Evolutionary conservation across 1,284 basidiomycete species (phyloP), one percentile per base, ranked within the genome.

Genomic region (Amylostereum areolatum): DNA sequence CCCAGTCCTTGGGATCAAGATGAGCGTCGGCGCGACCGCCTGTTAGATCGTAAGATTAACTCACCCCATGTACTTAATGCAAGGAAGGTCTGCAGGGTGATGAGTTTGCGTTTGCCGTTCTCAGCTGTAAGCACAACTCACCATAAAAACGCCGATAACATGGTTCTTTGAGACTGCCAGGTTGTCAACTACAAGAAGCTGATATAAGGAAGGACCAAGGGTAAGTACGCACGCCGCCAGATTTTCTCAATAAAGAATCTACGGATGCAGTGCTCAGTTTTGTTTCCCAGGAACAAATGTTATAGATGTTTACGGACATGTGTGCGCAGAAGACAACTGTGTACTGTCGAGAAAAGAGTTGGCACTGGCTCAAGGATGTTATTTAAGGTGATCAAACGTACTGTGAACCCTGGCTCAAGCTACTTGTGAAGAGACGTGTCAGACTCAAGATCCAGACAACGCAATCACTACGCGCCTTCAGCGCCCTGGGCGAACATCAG

Each of bases 241-340:
- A 44, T 44, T 28, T 44, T 44, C 43, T 44, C 43, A 24, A 44
- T 44, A 29, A 44, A 44, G 29, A 44, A 44, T 29, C 43, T 44
- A 12, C 2, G 18, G 18, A 18, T 18, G 18, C 18, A 18, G 18
- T 18, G 18, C 18, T 18, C 18, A 18, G 18, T 18, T 18, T 6
- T 18, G 18, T 18, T 18, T 18, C 18, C 18, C 18, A 42, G 12
- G 25, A 27, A 27, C 12, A 18, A 4, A 9, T n/a, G 2, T 18
- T 18, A 10, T 10, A 42, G 2, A 10, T 27, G 11, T 42, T 18
- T 41, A 24, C 25, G 28, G 8, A 44, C 43, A 44, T 44, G 11
- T 44, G 43, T 31, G 27, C 43, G 28, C 28, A 29, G 25, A 44
- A 44, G 4, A 28, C 24, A 11, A 44, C 24, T n/a, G 43, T 44